Evolutionary conservation across 768 basidiomycete species (phyloP).

Genomic region (Rubroboletus satanas): DNA sequence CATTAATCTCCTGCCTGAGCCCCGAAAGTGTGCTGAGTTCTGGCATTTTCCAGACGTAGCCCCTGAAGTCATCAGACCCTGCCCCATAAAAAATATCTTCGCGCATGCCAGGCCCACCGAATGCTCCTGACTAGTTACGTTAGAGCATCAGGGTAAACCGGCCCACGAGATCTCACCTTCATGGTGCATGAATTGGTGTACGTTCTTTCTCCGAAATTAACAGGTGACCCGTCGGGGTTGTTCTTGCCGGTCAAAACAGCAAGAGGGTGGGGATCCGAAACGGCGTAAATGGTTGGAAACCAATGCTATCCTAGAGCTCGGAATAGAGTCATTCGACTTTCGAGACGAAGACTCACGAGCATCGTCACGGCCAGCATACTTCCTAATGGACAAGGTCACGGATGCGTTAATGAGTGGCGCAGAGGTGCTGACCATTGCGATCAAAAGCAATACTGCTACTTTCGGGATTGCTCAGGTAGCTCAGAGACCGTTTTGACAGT

Average conservation of each 20-base stretch:
- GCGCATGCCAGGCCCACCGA: constrained; percentile 56
- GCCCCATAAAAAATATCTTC: constrained; percentile 59
- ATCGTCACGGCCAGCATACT: constrained; percentile 62
- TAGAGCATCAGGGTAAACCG: neutral
- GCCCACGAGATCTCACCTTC: constrained; percentile 46
- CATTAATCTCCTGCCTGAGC: constrained; percentile 43
- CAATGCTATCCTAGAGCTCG: constrained; percentile 46
- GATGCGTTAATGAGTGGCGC: constrained; percentile 1
- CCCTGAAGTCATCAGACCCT: constrained; percentile 83
- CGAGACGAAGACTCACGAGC: constrained; percentile 42
- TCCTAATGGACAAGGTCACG: constrained; percentile 37
- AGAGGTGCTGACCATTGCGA: constrained; percentile 48
- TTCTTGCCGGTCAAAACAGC: constrained; percentile 62
- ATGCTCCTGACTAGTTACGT: constrained; percentile 61
- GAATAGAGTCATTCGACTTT: neutral
- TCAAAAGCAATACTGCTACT: constrained; percentile 68
- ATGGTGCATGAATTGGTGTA: constrained; percentile 76
- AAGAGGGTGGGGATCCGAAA: constrained; percentile 65
- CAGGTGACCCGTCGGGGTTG: constrained; percentile 51
- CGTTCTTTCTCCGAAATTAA: constrained; percentile 43
- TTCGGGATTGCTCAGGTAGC: constrained; percentile 55
- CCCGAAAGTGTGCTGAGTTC: constrained; percentile 40
- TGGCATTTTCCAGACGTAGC: constrained; percentile 78
- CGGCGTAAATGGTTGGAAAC: constrained; percentile 64
- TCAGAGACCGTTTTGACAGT: constrained; percentile 38